Conservation (phyloP, 768 basidiomycete genomes). For the Phaeotremella skinneri region DNA sequence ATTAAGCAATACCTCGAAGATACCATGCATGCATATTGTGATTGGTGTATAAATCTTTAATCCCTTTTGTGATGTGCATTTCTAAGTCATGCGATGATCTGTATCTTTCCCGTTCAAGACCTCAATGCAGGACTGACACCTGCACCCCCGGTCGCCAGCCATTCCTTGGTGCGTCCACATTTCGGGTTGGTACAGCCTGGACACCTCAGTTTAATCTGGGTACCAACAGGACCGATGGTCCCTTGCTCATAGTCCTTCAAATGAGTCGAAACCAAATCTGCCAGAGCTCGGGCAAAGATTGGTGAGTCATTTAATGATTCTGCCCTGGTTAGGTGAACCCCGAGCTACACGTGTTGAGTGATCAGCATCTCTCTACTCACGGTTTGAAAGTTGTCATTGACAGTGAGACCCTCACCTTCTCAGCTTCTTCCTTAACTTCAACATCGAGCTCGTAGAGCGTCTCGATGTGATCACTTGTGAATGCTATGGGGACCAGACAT, state of each 20-base stretch:
- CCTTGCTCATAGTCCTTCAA: constrained; percentile 64
- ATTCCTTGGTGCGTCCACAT: constrained; percentile 81
- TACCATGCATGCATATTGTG: no score
- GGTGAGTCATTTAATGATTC: constrained; percentile 93
- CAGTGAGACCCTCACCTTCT: constrained; percentile 63
- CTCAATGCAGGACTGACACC: constrained; percentile 11
- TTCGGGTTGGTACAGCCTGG: constrained; percentile 89
- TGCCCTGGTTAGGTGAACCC: constrained; percentile 82
- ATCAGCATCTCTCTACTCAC: background rate
- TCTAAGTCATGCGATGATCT: background rate
- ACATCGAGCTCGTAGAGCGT: constrained; percentile 94
- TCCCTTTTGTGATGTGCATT: background rate
- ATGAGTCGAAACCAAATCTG: constrained; percentile 83
- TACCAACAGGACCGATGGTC: constrained; percentile 63
- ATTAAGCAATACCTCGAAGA: no score
- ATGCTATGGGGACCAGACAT: constrained; percentile 89
- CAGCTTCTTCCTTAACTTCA: constrained; percentile 87
- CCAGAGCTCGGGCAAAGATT: constrained; percentile 89
- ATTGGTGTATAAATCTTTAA: background rate
- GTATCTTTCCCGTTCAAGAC: background rate
- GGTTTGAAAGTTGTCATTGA: background rate
- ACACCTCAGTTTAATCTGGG: constrained; percentile 82
- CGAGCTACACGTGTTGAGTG: constrained; percentile 60
- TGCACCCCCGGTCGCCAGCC: constrained; percentile 75
- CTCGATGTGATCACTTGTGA: constrained; percentile 99